Base-by-base conservation (phyloP, 176 grass and related monocot species). In the Ampelocalamus luodianensis region DNA sequence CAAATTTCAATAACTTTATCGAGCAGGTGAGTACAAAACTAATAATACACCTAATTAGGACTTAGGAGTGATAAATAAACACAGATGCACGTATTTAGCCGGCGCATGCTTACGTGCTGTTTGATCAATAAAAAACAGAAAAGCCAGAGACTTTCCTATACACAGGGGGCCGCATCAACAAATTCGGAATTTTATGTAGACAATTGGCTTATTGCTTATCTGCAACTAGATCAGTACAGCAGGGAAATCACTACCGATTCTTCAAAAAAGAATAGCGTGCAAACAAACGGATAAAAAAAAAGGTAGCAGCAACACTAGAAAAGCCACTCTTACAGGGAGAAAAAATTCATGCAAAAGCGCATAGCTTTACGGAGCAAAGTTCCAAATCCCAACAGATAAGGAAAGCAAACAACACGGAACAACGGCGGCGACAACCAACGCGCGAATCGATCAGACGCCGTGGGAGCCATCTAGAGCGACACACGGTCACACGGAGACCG, bases 121-220 rank as follows among this genome's bases (percentile, higher is more conserved):
- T 24, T 26, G 44, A 69, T 64, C 32, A 45, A 40, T 34, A 37
- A 49, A 72, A 90, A 48, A 17, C 14, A 46, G 56, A 56, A 70
- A 61, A 56, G 11, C 40, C 43, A 60, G 42, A 27, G 43, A 78
- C 72, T 78, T 77, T 15, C 1, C 45, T 26, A 46, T 5, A 6
- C 13, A 79, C 15, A 29, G 10, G 23, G 54, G 10, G 50, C 62
- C 6, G 64, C 11, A 45, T 65, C 72, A 45, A 37, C 8, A 45
- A 61, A 0, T 81, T 81, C 81, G 77, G 76, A 62, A n/a, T 53
- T 26, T 51, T 18, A 49, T 34, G 32, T 14, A 26, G 0, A 1
- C 4, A 27, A 3, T 50, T 75, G 22, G 29, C 42, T 43, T 70
- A 76, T 82, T 71, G 65, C 78, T 71, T 86, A 86, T 56, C 56